Evolutionary conservation across 305 asterid species (phyloP), one percentile per base, ranked within the genome.

Genomic region (Ruellia speciosa): DNA sequence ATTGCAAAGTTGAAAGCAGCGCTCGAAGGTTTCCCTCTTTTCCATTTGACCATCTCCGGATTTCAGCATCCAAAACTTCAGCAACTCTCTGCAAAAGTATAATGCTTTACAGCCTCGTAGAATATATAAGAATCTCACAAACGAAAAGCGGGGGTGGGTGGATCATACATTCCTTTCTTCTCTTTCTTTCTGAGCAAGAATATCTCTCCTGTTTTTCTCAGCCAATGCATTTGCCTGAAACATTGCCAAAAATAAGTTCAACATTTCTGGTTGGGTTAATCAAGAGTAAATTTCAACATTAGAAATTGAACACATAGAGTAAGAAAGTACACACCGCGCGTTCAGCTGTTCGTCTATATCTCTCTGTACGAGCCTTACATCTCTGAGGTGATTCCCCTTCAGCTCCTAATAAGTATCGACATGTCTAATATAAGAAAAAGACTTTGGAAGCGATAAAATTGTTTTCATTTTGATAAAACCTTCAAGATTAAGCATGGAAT

Each of bases 21-120:
- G 98, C 96, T 43, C 96, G 89, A 46, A 90, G 94, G 68, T 90
- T 85, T 66, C 94, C 94, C 74, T 84, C 94, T 71, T 92, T 92
- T 68, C 96, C 96, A 61, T 73, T 78, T 53, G 96, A 82, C 99
- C 99, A 92, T 75, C 95, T 83, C 83, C 75, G 88, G 67, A 88
- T 83, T 71, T 92, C 99, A 78, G 78, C 85, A 76, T 86, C 97
- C 70, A 92, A 71, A 67, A 68, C 58, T 77, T 84, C 97, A 9
- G 97, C 84, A 52, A 86, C 74, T 70, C 89, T 88, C 99, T 92
- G 97, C 79, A 80, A 18, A 68, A 51, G 61, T 56, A 60, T 17
- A 34, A 37, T 77, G 24, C 79, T 74, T 68, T 58, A 66, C 55
- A 16, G 28, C 60, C 40, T 31, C 47, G 60, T 14, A 54, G 40